Evolutionary conservation across 1,284 basidiomycete species (phyloP).

Genomic region (Volvariella surrecta): DNA sequence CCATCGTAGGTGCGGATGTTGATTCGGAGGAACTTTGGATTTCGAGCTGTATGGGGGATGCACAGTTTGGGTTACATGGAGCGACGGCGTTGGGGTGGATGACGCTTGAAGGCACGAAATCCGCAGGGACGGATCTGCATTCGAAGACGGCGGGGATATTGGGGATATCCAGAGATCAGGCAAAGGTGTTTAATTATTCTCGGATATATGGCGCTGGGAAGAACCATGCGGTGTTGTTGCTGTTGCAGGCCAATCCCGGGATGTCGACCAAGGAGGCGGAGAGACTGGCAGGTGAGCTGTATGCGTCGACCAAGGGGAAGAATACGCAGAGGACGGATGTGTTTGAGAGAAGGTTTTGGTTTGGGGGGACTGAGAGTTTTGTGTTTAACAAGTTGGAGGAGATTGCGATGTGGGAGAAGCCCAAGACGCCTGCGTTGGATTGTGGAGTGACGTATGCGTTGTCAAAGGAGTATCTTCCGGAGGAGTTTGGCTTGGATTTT

Average conservation of each 20-base stretch:
- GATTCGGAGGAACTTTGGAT: constrained; percentile 99
- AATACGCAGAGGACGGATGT: constrained; percentile 66
- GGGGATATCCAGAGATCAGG: constrained; percentile 89
- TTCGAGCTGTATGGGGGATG: constrained; percentile 97
- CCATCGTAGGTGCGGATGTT: constrained; percentile 96
- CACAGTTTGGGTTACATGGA: constrained; percentile 96
- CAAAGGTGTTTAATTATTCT: constrained; percentile 99
- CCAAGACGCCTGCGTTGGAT: constrained; percentile 88
- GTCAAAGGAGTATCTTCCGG: constrained; percentile 81
- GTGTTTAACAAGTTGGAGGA: constrained; percentile 99
- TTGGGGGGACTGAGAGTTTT: constrained; percentile 92
- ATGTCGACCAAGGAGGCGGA: constrained; percentile 76
- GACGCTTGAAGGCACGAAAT: constrained; percentile 98
- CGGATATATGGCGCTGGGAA: constrained; percentile 98
- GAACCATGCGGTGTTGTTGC: constrained; percentile 85
- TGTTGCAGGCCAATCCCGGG: constrained; percentile 80
- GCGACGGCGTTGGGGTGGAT: constrained; percentile 99
- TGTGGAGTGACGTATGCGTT: constrained; percentile 93
- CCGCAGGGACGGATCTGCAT: constrained; percentile 92
- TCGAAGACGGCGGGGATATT: constrained; percentile 95
- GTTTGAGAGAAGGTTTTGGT: constrained; percentile 87
- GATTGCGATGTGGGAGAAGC: constrained; percentile 83
- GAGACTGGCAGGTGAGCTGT: constrained; percentile 78
- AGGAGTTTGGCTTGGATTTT: constrained; percentile 76
- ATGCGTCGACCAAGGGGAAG: constrained; percentile 90